Evolutionary conservation across 2,329 filamentous ascomycete genomes (phyloP), one percentile per base, ranked within the genome.

Genomic region (Penicillium sp.): DNA sequence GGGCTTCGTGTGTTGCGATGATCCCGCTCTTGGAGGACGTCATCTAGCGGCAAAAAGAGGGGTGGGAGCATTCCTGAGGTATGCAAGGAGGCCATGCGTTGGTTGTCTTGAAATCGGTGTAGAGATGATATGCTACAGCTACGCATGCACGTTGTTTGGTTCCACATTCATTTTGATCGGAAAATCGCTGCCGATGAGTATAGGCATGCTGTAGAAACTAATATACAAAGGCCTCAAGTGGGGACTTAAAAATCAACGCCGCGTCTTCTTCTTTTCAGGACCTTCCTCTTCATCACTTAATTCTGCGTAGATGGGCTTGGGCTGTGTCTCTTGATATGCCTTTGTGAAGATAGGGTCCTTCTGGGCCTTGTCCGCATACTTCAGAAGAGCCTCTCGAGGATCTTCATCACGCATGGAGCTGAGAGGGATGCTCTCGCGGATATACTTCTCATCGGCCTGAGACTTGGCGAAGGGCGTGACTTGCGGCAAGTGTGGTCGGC

Each of bases 391-490:
- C 71, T 95, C 93, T 56, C 93, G 79, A 0, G 93, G 93, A 74
- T 98, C 93, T 69, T 98, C 93, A 70, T 98, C 91, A 42, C 95
- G 79, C 89, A 98, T 95, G 55, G 83, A 85, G 55, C 89, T 92
- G 10, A 97, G 79, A 25, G 91, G 89, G 46, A 97, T 95, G 57
- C 88, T 88, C 65, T 92, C 83, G 61, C 85, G 86, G 53, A 98
- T 89, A 67, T 95, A 89, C 63, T 87, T 86, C 68, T 92, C 88
- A 68, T 97, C 91, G 0, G 92, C 91, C 63, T 93, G 88, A 52
- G 80, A 88, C 70, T 95, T 93, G 61, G 88, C 86, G 66, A 97
- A 97, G 0, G 93, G 93, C 8, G 93, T 97, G 47, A 86, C 81
- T 49, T 82, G 79, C 3, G 90, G 92, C 40, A 95, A 80, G 60